These are phyloP conservation scores for Cotoneaster glaucophyllus DNA, from an alignment of 306 rosid species.

Conservation along the genomic window DNA sequence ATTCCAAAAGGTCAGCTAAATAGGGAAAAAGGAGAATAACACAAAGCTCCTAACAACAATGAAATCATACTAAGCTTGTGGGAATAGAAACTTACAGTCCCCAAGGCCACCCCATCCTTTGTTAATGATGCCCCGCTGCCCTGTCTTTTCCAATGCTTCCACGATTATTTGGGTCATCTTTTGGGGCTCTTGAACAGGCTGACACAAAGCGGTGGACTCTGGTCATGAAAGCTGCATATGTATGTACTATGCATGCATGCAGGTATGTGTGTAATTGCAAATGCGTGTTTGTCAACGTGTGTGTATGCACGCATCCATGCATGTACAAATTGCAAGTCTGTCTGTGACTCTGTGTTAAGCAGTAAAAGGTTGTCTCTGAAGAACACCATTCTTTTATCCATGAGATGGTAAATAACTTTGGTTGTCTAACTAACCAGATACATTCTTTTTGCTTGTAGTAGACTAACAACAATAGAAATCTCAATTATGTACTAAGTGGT, in stretches of 20 bases:
- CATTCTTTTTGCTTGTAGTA: neutral
- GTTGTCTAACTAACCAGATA: neutral
- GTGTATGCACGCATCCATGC: neutral
- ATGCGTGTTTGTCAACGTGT: neutral
- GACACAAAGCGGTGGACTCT: neutral
- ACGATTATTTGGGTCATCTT: conserved; percentile 93
- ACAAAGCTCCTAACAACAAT: neutral
- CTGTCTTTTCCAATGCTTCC: conserved; percentile 74
- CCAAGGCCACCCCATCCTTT: conserved; percentile 99
- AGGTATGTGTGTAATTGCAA: neutral
- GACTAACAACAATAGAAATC: neutral
- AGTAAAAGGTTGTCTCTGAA: neutral
- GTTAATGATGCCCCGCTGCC: conserved; percentile 95
- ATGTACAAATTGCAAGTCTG: neutral
- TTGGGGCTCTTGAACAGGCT: conserved; percentile 96
- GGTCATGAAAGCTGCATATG: neutral
- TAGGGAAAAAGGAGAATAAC: neutral
- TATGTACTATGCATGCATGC: neutral
- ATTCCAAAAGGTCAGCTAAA: conserved; percentile 3
- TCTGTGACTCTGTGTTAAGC: neutral
- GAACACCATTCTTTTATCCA: neutral
- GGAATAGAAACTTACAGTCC: conserved; percentile 47
- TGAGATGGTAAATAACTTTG: neutral
- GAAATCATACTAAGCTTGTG: neutral
- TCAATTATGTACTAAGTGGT: neutral